Evolutionary conservation across 768 basidiomycete genomes (phyloP).

Genomic region (Podaxis carcinomalis): DNA sequence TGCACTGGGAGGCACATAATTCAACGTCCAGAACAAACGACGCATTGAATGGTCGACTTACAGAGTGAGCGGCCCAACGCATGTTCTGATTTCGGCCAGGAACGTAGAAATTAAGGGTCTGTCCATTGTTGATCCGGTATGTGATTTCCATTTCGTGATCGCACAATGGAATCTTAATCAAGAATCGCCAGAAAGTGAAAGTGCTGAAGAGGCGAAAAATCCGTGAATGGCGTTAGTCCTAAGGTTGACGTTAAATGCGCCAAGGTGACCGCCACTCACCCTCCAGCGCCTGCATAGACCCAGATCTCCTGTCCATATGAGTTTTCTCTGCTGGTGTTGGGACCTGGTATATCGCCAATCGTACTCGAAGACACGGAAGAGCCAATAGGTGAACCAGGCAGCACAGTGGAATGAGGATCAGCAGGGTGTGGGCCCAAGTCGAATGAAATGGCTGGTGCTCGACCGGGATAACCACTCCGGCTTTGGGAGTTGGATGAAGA

Average conservation of each 20-base stretch:
- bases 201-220: slow-evolving; percentile 41
- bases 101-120: slow-evolving; percentile 75
- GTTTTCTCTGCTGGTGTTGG: slow-evolving; percentile 34
- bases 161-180: slow-evolving; percentile 74
- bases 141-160: slow-evolving; percentile 67
- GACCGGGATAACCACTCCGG: background rate
- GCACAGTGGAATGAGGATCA: slow-evolving; percentile 56
- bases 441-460: slow-evolving; percentile 27
- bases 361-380: slow-evolving; percentile 10
- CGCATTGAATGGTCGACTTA: slow-evolving; percentile 28
- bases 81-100: slow-evolving; percentile 81
- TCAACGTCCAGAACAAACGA: background rate
- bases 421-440: slow-evolving; percentile 73
- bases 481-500: background rate
- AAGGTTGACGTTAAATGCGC: background rate
- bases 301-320: slow-evolving; percentile 68
- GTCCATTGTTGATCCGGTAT: slow-evolving; percentile 82
- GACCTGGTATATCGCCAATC: slow-evolving; percentile 17
- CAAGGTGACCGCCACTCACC: slow-evolving; percentile 32
- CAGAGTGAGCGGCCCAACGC: slow-evolving; percentile 87
- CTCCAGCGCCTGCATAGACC: slow-evolving; percentile 54
- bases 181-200: slow-evolving; percentile 93
- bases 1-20: slow-evolving; percentile 48
- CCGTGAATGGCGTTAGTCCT: background rate
- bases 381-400: slow-evolving; percentile 22